Conservation (phyloP, 345 rosid genomes). For the Eucalyptus virginea region DNA sequence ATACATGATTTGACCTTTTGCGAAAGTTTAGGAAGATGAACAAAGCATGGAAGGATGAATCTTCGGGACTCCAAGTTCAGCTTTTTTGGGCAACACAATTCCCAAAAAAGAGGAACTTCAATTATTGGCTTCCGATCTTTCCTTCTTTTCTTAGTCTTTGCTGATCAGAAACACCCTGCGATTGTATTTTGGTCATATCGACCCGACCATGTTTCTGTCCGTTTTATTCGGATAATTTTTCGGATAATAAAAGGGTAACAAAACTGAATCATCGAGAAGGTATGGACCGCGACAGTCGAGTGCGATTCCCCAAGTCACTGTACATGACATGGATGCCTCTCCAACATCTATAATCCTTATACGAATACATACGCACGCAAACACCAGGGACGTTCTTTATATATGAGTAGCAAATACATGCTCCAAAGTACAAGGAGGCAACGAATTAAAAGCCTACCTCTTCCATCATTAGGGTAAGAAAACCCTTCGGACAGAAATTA, state of each 20-base stretch:
- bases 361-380: not conserved
- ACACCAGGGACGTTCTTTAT: not conserved
- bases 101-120: not conserved
- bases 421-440: not conserved
- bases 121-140: not conserved
- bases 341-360: not conserved
- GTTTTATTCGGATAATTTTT: not conserved
- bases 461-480: not conserved
- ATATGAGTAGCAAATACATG: not conserved
- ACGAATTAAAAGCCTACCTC: not conserved
- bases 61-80: not conserved
- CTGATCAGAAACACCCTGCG: not conserved
- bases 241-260: not conserved
- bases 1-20: not conserved
- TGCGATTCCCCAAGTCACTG: not conserved
- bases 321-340: not conserved
- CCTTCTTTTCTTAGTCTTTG: not conserved
- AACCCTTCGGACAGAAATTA: not conserved
- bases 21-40: not conserved
- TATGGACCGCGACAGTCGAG: not conserved
- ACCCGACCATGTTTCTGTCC: not conserved
- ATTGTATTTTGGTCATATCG: not conserved
- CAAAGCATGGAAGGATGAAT: not conserved
- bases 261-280: not conserved
- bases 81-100: not conserved